Base-by-base conservation (phyloP, 2,329 filamentous ascomycete species). In the Colletotrichum noveboracense region DNA sequence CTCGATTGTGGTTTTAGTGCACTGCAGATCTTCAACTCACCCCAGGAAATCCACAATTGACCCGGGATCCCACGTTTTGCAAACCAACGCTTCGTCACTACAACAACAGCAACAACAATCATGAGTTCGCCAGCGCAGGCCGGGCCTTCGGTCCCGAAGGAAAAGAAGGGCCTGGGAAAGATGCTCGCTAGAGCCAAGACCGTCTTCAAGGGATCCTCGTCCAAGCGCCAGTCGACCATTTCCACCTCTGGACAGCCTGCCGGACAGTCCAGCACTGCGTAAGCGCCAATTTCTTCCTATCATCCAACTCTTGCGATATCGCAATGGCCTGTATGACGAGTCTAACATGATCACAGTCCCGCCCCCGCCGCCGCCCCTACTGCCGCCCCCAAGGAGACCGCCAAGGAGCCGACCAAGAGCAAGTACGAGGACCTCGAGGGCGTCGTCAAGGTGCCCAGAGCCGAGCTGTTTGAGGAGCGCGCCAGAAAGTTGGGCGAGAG, bases 381-480 rank as follows among this genome's bases (percentile, higher is more conserved):
- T 30, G 67, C 65, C 69, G 67, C 64, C 36, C 71, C 62, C 58
- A 78, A 73, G 66, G 67, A 65, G 12, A 36, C 66, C 18, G 16
- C 62, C 55, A 81, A 77, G 34, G 61, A 66, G n/a, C 34, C 75
- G 18, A 55, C 61, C 30, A 77, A 74, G 74, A 72, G 65, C 71
- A 78, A 78, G 76, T 74, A 69, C 43, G 76, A 76, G 58, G 74
- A 76, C 21, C 68, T 74, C n/a, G 76, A 77, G 58, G 77, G 77
- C 28, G 77, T 86, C 30, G 81, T 80, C 26, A 87, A 83, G 80
- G 81, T 91, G 34, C 87, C 89, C 6, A 87, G 87, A 72, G 82
- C 86, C 38, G 86, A 91, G 77, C 82, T 92, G 58, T 87, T 90
- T 66, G 89, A 90, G 79, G 89, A 92, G 82, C 87, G 90, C 34